These are phyloP conservation scores for Hypsizygus ulmarius DNA, from an alignment of 1,284 basidiomycete species.

Conservation along the genomic window DNA sequence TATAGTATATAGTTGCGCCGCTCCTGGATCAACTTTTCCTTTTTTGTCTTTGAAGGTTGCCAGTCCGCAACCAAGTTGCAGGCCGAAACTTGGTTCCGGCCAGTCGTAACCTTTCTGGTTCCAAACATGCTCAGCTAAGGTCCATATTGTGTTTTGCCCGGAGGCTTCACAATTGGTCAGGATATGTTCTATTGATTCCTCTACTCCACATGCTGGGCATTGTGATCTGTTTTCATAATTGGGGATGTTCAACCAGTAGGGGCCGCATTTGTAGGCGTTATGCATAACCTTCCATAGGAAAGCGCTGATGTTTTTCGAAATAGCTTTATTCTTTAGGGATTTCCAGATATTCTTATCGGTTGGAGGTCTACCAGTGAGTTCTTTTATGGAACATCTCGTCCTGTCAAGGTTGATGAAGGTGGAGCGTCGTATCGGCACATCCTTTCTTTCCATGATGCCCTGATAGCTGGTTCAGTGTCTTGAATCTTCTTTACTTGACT, in stretches of 20 bases:
- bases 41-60: not conserved
- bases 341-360: not conserved
- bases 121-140: not conserved
- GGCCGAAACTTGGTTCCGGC: not conserved
- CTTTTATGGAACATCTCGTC: not conserved
- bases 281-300: conserved; percentile 1
- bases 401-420: not conserved
- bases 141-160: not conserved
- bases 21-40: not conserved
- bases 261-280: not conserved
- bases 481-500: no score
- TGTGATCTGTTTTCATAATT: not conserved
- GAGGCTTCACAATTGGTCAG: not conserved
- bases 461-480: no score
- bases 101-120: not conserved
- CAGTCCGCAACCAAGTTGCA: not conserved
- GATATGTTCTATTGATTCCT: not conserved
- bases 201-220: not conserved
- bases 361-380: not conserved
- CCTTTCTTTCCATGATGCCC: no score
- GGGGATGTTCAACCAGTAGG: not conserved
- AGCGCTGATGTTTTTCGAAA: not conserved
- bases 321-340: not conserved
- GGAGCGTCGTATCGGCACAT: no score
- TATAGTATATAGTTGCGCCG: not conserved